Evolutionary conservation across 1,284 basidiomycete species (phyloP), one percentile per base, ranked within the genome.

Genomic region (Singerocomus inundabilis): DNA sequence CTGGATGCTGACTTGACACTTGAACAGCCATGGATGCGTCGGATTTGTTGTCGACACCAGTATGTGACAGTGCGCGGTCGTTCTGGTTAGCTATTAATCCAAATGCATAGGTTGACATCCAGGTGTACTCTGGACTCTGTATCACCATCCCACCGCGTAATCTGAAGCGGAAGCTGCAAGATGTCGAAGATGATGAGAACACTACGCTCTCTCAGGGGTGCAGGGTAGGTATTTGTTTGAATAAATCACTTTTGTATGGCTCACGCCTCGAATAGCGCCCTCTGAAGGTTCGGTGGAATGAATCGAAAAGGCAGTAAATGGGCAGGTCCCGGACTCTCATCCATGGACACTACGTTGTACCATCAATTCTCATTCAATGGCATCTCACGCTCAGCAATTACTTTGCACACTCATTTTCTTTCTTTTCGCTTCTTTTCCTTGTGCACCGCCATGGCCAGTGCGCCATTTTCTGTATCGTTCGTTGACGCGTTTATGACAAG

Each of bases 141-240:
- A 64, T 65, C 37, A 58, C 52, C 11, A 28, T 66, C 16, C 66
- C 56, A 7, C 46, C 52, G 1, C 54, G 52, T 21, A 10, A 21
- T 33, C 26, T 42, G 42, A 65, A 67, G 44, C 59, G 66, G 1
- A 69, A 68, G 43, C 24, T 58, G n/a, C 47, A 56, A n/a, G 66
- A 64, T 13, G 3, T 37, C 6, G 64, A 62, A 13, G 18, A 5
- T 1, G 59, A 58, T 2, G 49, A 18, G 2, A 6, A 11, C 7
- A 9, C 18, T 1, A 3, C 13, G n/a, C 26, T 24, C 25, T 11
- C 43, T 24, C 44, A 53, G 12, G 53, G 48, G 5, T 58, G 53
- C 45, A 65, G 63, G 55, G 62, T 63, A 8, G 13, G 52, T 25
- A 7, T 25, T 16, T n/a, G 6, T 9, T 25, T 25, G 12, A 2